Base-by-base conservation (phyloP, 2,329 filamentous ascomycete genomes). In the Alternaria hordeiaustralica region DNA sequence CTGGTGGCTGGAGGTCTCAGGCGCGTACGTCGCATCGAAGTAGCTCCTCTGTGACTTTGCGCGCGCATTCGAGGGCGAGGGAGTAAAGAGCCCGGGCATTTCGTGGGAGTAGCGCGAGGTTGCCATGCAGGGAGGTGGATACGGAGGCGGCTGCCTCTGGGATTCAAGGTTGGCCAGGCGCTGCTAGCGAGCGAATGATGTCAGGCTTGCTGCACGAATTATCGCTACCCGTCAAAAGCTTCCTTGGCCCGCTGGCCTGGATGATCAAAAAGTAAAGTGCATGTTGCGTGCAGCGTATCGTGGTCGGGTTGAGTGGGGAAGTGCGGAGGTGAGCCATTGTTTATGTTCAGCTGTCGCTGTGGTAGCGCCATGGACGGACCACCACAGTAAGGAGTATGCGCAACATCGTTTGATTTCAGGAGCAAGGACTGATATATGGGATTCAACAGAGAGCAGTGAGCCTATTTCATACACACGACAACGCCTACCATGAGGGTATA, bases 51-150 rank as follows among this genome's bases (percentile, higher is more conserved):
- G 63, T 26, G 70, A 67, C 45, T 57, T 63, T 36, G 61, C 64
- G 43, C 67, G 68, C 50, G 60, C 64, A 55, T 66, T 63, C 33
- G 62, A 62, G 3, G 67, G 68, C 25, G 68, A 62, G 13, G 71
- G 67, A 9, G 73, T 63, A 60, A 70, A 74, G 6, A 76, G 60
- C 15, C 72, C 68, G 36, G 75, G 77, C 76, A 78, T 78, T 26
- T 71, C 67, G 70, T 55, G 58, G 49, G 64, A 53, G 61, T 65
- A 61, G 61, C 58, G 73, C 60, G 66, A 61, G 59, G 63, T 63
- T 60, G 71, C 67, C 71, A 73, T 74, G 67, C 65, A 63, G 67
- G 64, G 70, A 63, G 67, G 63, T 72, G 65, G 49, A 53, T 57
- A 41, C 57, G 30, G 61, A 62, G 65, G 69, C 61, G 65, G 69